Conservation (phyloP, 345 rosid species). For the Lenwebbia sp. region DNA sequence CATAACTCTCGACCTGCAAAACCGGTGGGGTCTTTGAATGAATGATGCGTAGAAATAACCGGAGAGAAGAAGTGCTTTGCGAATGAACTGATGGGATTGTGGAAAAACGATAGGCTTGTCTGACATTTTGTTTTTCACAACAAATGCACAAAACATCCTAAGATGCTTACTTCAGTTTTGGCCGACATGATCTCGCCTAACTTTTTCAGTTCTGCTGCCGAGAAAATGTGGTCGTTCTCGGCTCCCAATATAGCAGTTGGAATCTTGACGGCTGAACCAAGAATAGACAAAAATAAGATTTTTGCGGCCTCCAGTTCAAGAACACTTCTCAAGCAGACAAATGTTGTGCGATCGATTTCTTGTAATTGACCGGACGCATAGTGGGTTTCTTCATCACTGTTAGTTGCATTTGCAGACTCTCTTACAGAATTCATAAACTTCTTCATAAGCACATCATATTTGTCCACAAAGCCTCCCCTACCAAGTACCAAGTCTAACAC, state of each 20-base stretch:
- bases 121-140: not conserved
- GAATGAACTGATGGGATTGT: not conserved
- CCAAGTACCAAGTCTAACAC: not conserved
- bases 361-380: not conserved
- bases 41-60: not conserved
- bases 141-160: not conserved
- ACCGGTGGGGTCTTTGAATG: not conserved
- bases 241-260: slow-evolving; percentile 37
- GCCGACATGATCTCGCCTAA: slow-evolving; percentile 18
- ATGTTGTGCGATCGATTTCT: not conserved
- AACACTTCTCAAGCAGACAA: not conserved
- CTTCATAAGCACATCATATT: not conserved
- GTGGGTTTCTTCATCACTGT: not conserved
- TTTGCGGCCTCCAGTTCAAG: not conserved
- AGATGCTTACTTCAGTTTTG: slow-evolving; percentile 16
- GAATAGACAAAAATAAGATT: not conserved
- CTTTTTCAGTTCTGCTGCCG: slow-evolving; percentile 18
- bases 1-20: slow-evolving; percentile 8
- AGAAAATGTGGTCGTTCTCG: slow-evolving; percentile 21
- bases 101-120: not conserved
- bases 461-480: not conserved
- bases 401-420: not conserved
- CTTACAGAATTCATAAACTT: not conserved
- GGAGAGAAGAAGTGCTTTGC: not conserved
- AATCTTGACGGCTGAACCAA: slow-evolving; percentile 24